Evolutionary conservation across 2,329 filamentous ascomycete genomes (phyloP), one percentile per base, ranked within the genome.

Genomic region (Colletotrichum lindemuthianum): DNA sequence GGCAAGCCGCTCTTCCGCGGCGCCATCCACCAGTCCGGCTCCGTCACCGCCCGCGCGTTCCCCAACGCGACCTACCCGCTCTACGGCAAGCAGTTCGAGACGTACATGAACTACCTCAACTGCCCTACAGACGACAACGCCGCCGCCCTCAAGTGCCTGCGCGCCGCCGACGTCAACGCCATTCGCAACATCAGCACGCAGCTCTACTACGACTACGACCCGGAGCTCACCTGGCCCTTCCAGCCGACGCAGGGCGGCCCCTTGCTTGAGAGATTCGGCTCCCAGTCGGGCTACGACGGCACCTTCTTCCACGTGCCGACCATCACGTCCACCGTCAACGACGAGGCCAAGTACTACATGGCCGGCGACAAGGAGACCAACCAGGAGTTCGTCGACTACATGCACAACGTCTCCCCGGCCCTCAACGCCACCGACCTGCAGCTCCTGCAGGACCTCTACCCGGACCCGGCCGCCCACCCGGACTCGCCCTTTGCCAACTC

Each of bases 1-100:
- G 86, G 84, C 33, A 84, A 86, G 66, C 80, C 85, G 2, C 78
- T 91, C 0, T 91, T 91, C 79, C 81, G 86, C n/a, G 87, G 78
- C 2, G 88, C 77, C 6, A 90, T 91, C 68, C 90, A 91, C 88
- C 83, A 86, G 74, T 86, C 82, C 2, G 86, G 86, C 1, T 80
- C 78, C 44, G 73, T 84, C 8, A 72, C 82, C 77, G 32, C 81
- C 80, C 8, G 75, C 75, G 41, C 61, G 24, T 65, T 65, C 40
- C 61, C 61, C 58, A 65, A 61, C 40, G 58, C 61, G 12, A 61
- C 71, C 80, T 33, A 7, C 84, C 85, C 2, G 76, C 82, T 0
- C 80, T 84, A 45, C 77, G 81, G 0, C 81, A 76, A 72, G 1
- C 77, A 79, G 3, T 90, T 87, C 70, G 78, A 89, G 68, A 73